Evolutionary conservation across 306 rosid genomes (phyloP).

Genomic region (Begonia fuchsioides): DNA sequence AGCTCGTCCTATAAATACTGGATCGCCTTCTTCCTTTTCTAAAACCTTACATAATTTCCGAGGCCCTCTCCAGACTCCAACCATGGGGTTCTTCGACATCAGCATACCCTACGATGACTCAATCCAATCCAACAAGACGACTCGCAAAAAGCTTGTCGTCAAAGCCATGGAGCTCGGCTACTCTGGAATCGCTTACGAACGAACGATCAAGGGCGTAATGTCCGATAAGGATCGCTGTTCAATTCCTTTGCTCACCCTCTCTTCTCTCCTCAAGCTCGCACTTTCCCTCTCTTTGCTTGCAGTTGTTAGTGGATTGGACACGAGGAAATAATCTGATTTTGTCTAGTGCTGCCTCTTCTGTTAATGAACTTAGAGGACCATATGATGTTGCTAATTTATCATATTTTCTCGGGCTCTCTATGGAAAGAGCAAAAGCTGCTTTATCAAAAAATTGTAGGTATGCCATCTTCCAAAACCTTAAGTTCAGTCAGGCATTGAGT

Average conservation of each 20-base stretch:
- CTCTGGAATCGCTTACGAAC: slow-evolving; percentile 77
- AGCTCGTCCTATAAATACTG: neutral
- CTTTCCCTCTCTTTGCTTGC: slow-evolving; percentile 39
- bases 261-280: slow-evolving; percentile 51
- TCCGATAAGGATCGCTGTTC: slow-evolving; percentile 76
- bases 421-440: slow-evolving; percentile 69
- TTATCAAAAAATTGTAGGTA: slow-evolving; percentile 83
- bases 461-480: slow-evolving; percentile 13
- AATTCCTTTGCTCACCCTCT: slow-evolving; percentile 37
- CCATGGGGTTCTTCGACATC: slow-evolving; percentile 82
- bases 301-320: slow-evolving; percentile 85
- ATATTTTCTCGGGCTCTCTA: slow-evolving; percentile 57
- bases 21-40: neutral
- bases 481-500: neutral
- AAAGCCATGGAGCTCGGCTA: slow-evolving; percentile 81
- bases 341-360: slow-evolving; percentile 65
- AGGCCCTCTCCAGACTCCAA: neutral
- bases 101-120: slow-evolving; percentile 42
- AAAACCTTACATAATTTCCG: slow-evolving; percentile 3
- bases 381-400: slow-evolving; percentile 75
- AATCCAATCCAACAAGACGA: slow-evolving; percentile 20
- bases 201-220: slow-evolving; percentile 70
- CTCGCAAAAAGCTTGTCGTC: slow-evolving; percentile 40
- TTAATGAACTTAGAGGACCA: slow-evolving; percentile 76
- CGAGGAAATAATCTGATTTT: slow-evolving; percentile 54